A percentile compares a stretch with the other conserved stretches of the same genome.
phyloP scores from a whole-genome alignment of 2,329 filamentous ascomycete genomes.

The Arachnomyces sp. region DNA sequence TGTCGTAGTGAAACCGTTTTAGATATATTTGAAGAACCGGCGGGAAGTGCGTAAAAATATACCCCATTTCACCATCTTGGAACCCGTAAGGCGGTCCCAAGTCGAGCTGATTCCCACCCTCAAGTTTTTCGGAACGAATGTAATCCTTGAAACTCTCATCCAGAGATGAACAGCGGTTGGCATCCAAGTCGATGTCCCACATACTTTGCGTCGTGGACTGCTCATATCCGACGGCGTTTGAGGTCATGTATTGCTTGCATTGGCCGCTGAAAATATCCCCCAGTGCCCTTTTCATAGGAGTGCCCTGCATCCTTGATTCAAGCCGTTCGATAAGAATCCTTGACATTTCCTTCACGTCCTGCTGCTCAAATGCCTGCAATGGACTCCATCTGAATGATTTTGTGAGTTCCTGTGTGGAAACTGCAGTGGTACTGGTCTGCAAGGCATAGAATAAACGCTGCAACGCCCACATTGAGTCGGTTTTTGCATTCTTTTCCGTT shows the following conservation, averaged over 20 bases:
- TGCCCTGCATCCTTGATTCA: not conserved
- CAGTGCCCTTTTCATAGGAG: constrained; percentile 1
- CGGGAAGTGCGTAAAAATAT: constrained; percentile 7
- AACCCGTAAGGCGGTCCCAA: not conserved
- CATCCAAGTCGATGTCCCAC: constrained; percentile 6
- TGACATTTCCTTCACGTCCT: constrained; percentile 7
- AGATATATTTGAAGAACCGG: constrained; percentile 16
- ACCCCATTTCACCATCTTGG: not conserved
- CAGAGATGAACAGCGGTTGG: constrained; percentile 2
- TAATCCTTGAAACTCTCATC: constrained; percentile 8
- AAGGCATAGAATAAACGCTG: constrained; percentile 8
- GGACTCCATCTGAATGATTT: constrained; percentile 5
- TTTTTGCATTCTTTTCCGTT: not conserved
- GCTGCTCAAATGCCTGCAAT: constrained; percentile 6
- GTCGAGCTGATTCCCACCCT: not conserved
- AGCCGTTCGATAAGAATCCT: constrained; percentile 3
- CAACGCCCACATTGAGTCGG: constrained; percentile 3
- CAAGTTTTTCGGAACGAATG: not conserved
- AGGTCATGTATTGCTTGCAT: not conserved
- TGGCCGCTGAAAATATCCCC: constrained; percentile 2
- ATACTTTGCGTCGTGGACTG: constrained; percentile 6
- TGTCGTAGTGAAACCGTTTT: constrained; percentile 8
- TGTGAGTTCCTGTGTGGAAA: constrained; percentile 5
- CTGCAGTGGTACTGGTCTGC: constrained; percentile 1
- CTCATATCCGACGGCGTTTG: constrained; percentile 1